Conservation (phyloP, 176 grass and related monocot genomes). For the Oryza meridionalis region DNA sequence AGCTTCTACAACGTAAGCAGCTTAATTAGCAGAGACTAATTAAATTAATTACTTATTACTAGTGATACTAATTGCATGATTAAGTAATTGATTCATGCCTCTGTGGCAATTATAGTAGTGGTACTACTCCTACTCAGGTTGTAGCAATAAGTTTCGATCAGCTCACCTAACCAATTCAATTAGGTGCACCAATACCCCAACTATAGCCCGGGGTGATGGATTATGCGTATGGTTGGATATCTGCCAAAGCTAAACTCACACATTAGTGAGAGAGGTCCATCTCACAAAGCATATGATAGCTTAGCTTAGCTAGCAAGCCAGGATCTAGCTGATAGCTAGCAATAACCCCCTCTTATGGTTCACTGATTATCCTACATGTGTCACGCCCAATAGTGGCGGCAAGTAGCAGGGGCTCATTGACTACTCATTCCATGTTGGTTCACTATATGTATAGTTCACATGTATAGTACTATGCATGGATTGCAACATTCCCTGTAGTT, state of each 20-base stretch:
- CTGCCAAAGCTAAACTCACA: background rate
- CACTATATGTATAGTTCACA: background rate
- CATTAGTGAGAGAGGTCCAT: background rate
- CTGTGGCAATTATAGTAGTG: background rate
- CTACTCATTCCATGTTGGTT: background rate
- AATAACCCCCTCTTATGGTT: background rate
- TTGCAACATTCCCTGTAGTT: background rate
- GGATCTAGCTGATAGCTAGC: background rate
- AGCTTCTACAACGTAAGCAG: constrained; percentile 84
- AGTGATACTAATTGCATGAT: background rate
- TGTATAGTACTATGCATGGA: background rate
- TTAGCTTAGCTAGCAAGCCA: background rate
- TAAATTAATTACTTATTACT: background rate
- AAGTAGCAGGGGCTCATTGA: no score
- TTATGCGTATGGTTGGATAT: background rate
- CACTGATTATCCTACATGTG: background rate
- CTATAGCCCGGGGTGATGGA: background rate
- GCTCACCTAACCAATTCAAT: constrained; percentile 2
- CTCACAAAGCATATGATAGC: background rate
- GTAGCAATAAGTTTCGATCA: constrained; percentile 2
- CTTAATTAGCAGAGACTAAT: background rate
- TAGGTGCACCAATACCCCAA: background rate
- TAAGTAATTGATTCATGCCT: background rate
- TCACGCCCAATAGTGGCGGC: background rate
- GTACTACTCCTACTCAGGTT: no score